A percentile compares a stretch with the other conserved stretches of the same genome.
These are phyloP conservation scores for Datisca glomerata DNA, from an alignment of 306 rosid species.

Conservation along the genomic window DNA sequence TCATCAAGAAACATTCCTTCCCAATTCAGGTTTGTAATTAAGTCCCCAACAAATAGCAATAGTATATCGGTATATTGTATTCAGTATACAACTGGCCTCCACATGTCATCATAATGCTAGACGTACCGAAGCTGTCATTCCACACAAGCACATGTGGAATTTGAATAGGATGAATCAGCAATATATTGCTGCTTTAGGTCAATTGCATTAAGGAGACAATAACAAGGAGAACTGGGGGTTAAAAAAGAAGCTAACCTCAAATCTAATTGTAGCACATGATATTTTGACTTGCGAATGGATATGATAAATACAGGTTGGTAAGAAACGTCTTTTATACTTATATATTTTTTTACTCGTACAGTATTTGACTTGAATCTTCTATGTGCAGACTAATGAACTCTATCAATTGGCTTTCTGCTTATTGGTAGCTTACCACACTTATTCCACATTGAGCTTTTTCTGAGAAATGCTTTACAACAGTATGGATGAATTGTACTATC, in stretches of 20 bases:
- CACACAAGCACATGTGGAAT: constrained; percentile 77
- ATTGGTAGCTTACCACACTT: constrained; percentile 92
- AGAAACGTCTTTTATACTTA: constrained; percentile 81
- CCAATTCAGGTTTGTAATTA: too few relatives aligned
- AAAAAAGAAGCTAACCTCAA: constrained; percentile 40
- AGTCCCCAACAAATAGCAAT: not conserved
- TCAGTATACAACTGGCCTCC: constrained; percentile 1
- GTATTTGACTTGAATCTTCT: constrained; percentile 10
- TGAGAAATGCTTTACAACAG: too few relatives aligned
- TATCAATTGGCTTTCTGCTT: constrained; percentile 97
- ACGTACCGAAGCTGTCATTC: constrained; percentile 80
- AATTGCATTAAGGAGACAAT: constrained; percentile 11
- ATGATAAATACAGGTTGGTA: constrained; percentile 82
- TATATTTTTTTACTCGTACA: constrained; percentile 1
- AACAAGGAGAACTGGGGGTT: not conserved
- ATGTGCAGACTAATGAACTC: constrained; percentile 85
- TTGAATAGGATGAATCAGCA: constrained; percentile 20
- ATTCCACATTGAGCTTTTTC: too few relatives aligned
- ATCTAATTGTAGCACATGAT: constrained; percentile 84
- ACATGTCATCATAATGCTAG: constrained; percentile 8
- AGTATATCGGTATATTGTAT: not conserved
- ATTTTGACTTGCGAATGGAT: constrained; percentile 85
- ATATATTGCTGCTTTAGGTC: constrained; percentile 14
- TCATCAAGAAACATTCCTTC: too few relatives aligned
- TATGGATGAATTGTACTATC: too few relatives aligned